Base-by-base conservation (phyloP, 2,329 filamentous ascomycete genomes). In the Colletotrichum liriopes region DNA sequence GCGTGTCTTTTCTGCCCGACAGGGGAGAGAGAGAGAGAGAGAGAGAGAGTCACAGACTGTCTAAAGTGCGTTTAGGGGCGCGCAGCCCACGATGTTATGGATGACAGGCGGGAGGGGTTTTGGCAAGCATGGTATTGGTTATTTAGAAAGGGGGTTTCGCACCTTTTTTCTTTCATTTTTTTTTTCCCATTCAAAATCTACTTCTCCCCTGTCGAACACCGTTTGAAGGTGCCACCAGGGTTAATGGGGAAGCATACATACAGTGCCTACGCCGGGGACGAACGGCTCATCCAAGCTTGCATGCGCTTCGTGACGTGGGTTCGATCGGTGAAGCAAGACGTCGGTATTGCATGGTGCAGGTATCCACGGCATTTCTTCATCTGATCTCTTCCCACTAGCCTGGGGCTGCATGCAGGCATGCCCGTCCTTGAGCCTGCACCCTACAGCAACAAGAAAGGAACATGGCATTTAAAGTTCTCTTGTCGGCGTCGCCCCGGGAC, bases 1-100 rank as follows among this genome's bases (percentile, higher is more conserved):
- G 73, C 67, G 74, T 65, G 23, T 14, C 16, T 45, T 45, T 14
- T 54, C 39, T n/a, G 39, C 23, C 5, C 23, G 14, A 11, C 18
- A 18, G 9, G 32, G 18, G 18, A 26, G 37, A 5, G 29, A 32
- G 29, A 32, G 29, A 32, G 29, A 32, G 29, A 32, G 29, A 32
- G 29, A 32, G 29, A 32, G 29, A 23, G 20, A 51, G 9, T 26
- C 32, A 29, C 35, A 11, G 37, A 18, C n/a, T 18, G n/a, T 58
- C 35, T 58, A 11, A 14, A 29, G n/a, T 18, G n/a, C 29, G 14
- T 23, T 6, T 14, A 23, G 54, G 2, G 23, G 54, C n/a, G 55
- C 32, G 32, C 16, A 56, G 54, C 55, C 35, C 5, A 41, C 16
- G n/a, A 58, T 3, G 14, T 58, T 41, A 4, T 8, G 29, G 35